A percentile compares a stretch with the other conserved stretches of the same genome.
phyloP scores from a whole-genome alignment of 2,329 filamentous ascomycete species.

The Claviceps quebecensis region DNA sequence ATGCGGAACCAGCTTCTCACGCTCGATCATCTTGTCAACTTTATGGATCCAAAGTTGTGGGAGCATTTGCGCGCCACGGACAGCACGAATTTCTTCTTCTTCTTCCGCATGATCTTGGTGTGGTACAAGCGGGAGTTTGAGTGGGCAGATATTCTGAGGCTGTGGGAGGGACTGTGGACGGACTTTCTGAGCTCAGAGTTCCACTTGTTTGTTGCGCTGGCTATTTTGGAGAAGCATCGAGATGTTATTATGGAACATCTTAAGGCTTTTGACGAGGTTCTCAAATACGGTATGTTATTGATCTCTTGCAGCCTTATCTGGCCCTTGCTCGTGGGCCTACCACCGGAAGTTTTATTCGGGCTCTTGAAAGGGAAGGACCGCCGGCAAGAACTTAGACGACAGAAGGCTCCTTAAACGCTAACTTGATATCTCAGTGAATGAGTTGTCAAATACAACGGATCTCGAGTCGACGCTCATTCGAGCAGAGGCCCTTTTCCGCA shows the following conservation, averaged over 20 bases:
- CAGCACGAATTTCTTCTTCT: slow-evolving; percentile 98
- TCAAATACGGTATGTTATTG: slow-evolving; percentile 69
- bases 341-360: too few species aligned
- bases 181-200: slow-evolving; percentile 82
- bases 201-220: slow-evolving; percentile 85
- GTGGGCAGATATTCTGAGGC: slow-evolving; percentile 70
- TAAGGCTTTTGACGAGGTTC: slow-evolving; percentile 86
- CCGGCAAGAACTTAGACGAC: not conserved
- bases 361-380: rapidly evolving
- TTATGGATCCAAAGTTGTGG: slow-evolving; percentile 93
- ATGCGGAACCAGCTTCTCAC: slow-evolving; percentile 88
- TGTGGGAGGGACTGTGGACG: slow-evolving; percentile 94
- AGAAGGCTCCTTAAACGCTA: not conserved
- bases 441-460: slow-evolving; percentile 86
- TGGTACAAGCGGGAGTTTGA: slow-evolving; percentile 98
- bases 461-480: slow-evolving; percentile 73
- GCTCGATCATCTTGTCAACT: slow-evolving; percentile 85
- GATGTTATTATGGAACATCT: slow-evolving; percentile 92
- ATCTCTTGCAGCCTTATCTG: not conserved
- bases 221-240: slow-evolving; percentile 90
- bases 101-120: slow-evolving; percentile 96
- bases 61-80: slow-evolving; percentile 79
- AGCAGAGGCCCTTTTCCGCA: slow-evolving; percentile 75
- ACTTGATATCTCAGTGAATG: slow-evolving; percentile 53
- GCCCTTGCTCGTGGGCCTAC: not conserved